Evolutionary conservation across 768 basidiomycete species (phyloP), one percentile per base, ranked within the genome.

Genomic region (Trametes coccinea): DNA sequence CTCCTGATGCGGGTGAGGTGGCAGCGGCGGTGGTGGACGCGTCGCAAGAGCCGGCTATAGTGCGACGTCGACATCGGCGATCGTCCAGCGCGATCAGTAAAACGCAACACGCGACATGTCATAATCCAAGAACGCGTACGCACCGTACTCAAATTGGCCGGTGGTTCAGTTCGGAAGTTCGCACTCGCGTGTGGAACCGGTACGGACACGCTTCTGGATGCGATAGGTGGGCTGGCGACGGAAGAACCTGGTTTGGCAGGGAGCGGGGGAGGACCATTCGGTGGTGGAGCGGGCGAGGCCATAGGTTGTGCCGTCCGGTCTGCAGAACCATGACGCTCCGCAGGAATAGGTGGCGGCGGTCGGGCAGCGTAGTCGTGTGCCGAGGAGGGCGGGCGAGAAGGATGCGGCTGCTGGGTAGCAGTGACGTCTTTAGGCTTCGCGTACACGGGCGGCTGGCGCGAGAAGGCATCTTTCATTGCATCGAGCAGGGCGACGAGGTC

Each of bases 401-500:
- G 48, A 29, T 39, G 59, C 27, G 63, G 51, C 46, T 53, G 39
- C 57, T 52, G 56, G 45, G 63, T 27, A 45, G 57, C 16, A 49
- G 59, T 37, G 63, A 48, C 56, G 68, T 69, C 63, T 67, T 78
- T 82, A 14, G 92, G 88, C 74, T 89, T 93, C 34, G 95, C 87
- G 72, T 95, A 97, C 14, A 98, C 85, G 6, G 95, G 95, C 45
- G 96, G 95, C 48, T 87, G 82, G 33, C 80, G 80, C 22, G 93
- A 95, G 76, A 98, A 98, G 57, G 88, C 81, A 43, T 85, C 81
- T 66, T 90, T 88, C 78, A 98, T 82, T 17, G 87, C 86, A 64
- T 90, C 84, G 46, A 95, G 72, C 22, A 99, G 79, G 4, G 79
- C 82, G 30, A 79, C 75, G n/a, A 98, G 77, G 71, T 79, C 85